These are phyloP conservation scores for Collybia nuda DNA, from an alignment of 768 basidiomycete species.

Conservation along the genomic window DNA sequence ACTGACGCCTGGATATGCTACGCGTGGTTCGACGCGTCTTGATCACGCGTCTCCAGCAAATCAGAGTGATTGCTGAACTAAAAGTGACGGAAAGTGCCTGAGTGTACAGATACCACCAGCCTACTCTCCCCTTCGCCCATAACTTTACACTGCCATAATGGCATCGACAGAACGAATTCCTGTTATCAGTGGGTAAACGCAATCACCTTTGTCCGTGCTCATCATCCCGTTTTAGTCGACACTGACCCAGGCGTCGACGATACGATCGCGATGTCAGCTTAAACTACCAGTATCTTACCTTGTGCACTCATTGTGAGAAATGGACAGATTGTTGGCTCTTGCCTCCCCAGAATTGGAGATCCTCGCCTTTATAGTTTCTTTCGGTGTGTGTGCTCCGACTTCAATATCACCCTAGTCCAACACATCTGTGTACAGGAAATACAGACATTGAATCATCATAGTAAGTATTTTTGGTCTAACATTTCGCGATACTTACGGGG, in stretches of 20 bases:
- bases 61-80: too few species aligned
- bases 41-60: too few species aligned
- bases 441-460: constrained; percentile 61
- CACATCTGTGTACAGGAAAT: constrained; percentile 51
- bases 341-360: constrained; percentile 85
- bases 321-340: constrained; percentile 65
- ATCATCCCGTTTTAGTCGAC: constrained; percentile 52
- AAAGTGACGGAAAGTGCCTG: too few species aligned
- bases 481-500: not conserved
- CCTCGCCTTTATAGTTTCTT: constrained; percentile 71
- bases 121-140: too few species aligned
- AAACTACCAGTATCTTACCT: too few species aligned
- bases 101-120: too few species aligned
- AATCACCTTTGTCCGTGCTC: not conserved
- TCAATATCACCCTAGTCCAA: not conserved
- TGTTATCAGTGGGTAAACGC: constrained; percentile 60
- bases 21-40: too few species aligned
- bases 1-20: too few species aligned
- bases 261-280: constrained; percentile 66
- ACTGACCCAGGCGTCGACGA: constrained; percentile 90
- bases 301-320: too few species aligned
- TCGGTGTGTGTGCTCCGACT: constrained; percentile 46
- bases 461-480: constrained; percentile 36
- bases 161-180: constrained; percentile 32
- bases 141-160: too few species aligned